Evolutionary conservation across 208 protist genomes (phyloP).

Genomic region (Strigomonas galati): DNA sequence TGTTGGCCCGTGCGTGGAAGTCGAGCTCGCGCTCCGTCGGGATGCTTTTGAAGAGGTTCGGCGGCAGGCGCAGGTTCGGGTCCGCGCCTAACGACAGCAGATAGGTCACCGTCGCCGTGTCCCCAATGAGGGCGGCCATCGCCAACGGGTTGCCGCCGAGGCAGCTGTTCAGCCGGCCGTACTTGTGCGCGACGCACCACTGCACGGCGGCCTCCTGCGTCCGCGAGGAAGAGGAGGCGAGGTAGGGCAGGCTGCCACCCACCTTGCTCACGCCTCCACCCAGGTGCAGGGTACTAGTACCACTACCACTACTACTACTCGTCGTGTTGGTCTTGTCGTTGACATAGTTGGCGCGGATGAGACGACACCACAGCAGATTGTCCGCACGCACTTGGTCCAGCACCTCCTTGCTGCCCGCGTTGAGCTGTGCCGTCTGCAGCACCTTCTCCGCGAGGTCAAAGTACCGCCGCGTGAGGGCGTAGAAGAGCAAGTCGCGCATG

Average conservation of each 20-base stretch:
- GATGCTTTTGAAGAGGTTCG: not conserved
- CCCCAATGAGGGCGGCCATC: constrained; percentile 35
- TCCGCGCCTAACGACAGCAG: constrained; percentile 35
- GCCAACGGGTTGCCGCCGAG: constrained; percentile 39
- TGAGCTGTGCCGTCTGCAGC: constrained; percentile 31
- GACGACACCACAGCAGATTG: constrained; percentile 50
- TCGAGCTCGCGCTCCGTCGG: too few relatives aligned
- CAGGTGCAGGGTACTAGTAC: not conserved
- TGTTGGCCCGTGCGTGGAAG: too few relatives aligned
- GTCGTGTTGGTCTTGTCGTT: too few relatives aligned
- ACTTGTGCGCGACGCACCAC: constrained; percentile 57
- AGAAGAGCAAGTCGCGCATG: constrained; percentile 24
- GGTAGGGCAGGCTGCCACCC: constrained; percentile 23
- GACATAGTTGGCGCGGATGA: constrained; percentile 17
- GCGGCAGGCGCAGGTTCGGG: constrained; percentile 27
- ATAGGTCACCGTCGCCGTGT: constrained; percentile 41
- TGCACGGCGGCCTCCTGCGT: constrained; percentile 35
- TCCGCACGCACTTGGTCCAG: constrained; percentile 24
- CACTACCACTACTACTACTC: not conserved
- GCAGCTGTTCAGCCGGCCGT: constrained; percentile 29
- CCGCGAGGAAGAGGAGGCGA: constrained; percentile 34
- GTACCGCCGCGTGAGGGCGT: constrained; percentile 16
- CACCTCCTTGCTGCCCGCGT: constrained; percentile 13
- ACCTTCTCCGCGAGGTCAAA: constrained; percentile 21
- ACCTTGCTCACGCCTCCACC: too few relatives aligned